phyloP scores from a whole-genome alignment of 2,329 filamentous ascomycete genomes.

The Madurella fahalii region DNA sequence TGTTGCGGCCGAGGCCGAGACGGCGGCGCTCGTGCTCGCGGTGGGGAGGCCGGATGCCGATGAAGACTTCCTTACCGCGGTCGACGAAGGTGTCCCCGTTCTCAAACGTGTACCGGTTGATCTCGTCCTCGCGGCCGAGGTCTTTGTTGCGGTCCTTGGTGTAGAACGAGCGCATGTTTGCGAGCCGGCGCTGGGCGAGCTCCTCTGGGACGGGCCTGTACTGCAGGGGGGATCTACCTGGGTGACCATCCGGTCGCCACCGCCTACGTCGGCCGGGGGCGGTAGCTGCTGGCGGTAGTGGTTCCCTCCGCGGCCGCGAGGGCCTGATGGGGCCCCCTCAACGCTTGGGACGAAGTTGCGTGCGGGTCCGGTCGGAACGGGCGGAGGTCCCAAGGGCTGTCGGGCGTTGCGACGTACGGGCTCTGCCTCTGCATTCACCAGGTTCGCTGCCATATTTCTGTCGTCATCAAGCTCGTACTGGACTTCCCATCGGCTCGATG shows the following conservation, averaged over 20 bases:
- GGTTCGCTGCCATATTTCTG: constrained; percentile 50
- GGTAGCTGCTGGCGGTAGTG: constrained; percentile 14
- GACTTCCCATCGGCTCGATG: constrained; percentile 63
- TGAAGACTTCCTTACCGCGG: constrained; percentile 65
- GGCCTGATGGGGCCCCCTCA: constrained; percentile 28
- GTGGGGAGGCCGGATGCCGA: constrained; percentile 58
- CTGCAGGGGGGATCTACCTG: constrained; percentile 37
- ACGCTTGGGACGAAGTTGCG: constrained; percentile 20
- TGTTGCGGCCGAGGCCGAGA: constrained; percentile 31
- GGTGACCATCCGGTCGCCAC: constrained; percentile 32
- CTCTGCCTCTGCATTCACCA: constrained; percentile 47
- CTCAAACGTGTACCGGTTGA: constrained; percentile 72
- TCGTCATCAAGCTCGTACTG: constrained; percentile 58
- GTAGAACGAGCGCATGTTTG: constrained; percentile 49
- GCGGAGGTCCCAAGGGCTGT: constrained; percentile 13
- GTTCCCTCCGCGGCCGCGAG: constrained; percentile 24
- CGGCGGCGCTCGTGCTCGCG: constrained; percentile 43
- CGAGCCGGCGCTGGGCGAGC: constrained; percentile 61
- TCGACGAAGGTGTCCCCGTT: constrained; percentile 63
- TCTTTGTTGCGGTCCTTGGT: constrained; percentile 38
- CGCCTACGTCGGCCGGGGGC: constrained; percentile 15
- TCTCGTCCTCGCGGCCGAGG: constrained; percentile 49
- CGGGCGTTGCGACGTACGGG: constrained; percentile 20
- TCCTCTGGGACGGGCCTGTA: constrained; percentile 59
- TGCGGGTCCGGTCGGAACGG: constrained; percentile 22